Evolutionary conservation across 495 filamentous ascomycete genomes (phyloP), one percentile per base, ranked within the genome.

Genomic region (Talaromyces proteolyticus): DNA sequence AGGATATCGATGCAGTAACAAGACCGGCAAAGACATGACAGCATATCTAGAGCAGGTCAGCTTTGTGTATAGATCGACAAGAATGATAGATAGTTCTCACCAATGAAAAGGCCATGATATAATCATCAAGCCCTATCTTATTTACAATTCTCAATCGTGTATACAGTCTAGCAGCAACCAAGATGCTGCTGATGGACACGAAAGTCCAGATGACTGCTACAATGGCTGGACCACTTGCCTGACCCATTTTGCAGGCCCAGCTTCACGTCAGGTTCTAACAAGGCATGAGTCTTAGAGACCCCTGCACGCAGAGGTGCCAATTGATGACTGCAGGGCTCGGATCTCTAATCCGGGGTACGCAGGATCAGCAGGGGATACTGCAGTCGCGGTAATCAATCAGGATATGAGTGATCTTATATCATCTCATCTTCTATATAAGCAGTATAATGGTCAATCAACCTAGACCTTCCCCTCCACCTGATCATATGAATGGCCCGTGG

Each of bases 51-150:
- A 3, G 10, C 8, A 25, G 29, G 14, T 34, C 14, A 34, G n/a
- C n/a, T 34, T 34, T 10, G 29, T 34, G 8, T 34, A 10, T 34
- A 14, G 29, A 34, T 10, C 1, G 29, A 14, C 29, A 8, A 8
- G 14, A 34, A 14, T 2, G 8, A 34, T 34, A 8, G 14, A 34
- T 34, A 10, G 8, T 10, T 14, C 29, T 34, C 29, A 49, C 47
- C 47, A 49, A 19, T 11, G 47, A 49, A 22, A 40, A 14, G 24
- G 14, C 18, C 47, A 41, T 49, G 19, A 49, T 23, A 40, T 49
- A 49, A 25, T 49, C 47, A 49, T 49, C 47, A 29, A 49, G 24
- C 14, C 47, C 47, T 10, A 25, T 12, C 29, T 14, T 41, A 41
- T 49, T 49, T 36, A 41, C 21, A 12, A 49, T 41, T 20, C 34